These are phyloP conservation scores for Xerocomellus chrysenteron DNA, from an alignment of 768 basidiomycete species.

Conservation along the genomic window DNA sequence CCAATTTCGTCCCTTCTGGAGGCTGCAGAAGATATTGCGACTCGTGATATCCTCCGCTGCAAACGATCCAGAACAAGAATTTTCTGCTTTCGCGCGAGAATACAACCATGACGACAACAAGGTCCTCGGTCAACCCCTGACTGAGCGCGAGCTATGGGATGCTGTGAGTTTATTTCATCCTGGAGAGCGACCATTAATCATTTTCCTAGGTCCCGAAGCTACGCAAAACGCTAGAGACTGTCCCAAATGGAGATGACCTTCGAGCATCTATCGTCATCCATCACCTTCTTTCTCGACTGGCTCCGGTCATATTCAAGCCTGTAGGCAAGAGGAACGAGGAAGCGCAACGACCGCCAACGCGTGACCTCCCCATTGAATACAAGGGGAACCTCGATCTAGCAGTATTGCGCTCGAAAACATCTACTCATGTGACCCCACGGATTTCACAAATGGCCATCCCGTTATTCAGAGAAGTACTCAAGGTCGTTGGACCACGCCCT, in stretches of 20 bases:
- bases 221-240: constrained; percentile 19
- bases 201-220: constrained; percentile 22
- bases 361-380: constrained; percentile 4
- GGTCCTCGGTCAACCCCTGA: constrained; percentile 18
- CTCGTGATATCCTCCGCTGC: constrained; percentile 37
- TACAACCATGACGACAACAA: constrained; percentile 21
- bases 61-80: constrained; percentile 29
- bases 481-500: constrained; percentile 50
- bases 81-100: constrained; percentile 34
- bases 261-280: constrained; percentile 20
- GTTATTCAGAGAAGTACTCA: constrained; percentile 53
- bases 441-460: constrained; percentile 52
- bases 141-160: constrained; percentile 29
- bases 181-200: not conserved
- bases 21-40: constrained; percentile 51
- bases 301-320: constrained; percentile 15
- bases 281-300: constrained; percentile 13
- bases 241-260: constrained; percentile 21
- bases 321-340: not conserved
- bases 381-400: constrained; percentile 52
- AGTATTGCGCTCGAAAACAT: constrained; percentile 55
- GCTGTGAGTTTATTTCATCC: constrained; percentile 13
- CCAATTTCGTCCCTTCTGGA: constrained; percentile 48
- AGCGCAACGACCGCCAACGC: not conserved
- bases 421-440: constrained; percentile 62